Evolutionary conservation across 257 asterid species (phyloP), one percentile per base, ranked within the genome.

Genomic region (Dorcoceras hygrometricum): DNA sequence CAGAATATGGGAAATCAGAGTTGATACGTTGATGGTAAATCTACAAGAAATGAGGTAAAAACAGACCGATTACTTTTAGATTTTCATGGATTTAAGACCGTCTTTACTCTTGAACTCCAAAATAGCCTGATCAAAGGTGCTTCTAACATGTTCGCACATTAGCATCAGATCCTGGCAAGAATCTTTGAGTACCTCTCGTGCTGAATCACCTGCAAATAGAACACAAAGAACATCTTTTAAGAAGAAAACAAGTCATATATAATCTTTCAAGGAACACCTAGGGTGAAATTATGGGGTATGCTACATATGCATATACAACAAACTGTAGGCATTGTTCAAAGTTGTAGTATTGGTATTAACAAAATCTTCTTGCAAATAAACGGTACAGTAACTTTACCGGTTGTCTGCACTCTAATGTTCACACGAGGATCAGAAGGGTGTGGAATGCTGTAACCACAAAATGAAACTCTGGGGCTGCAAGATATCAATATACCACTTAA

Each of bases 371-470:
- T 28, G 6, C 34, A 8, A 2, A 67, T 50, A 2, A 0, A 26
- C 14, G 26, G 3, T 48, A 28, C 14, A 60, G 23, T 75, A 69
- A 20, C 26, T 22, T 75, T 81, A 94, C 99, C 97, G 14, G 95
- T 94, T 0, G 97, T 88, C 84, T 90, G 99, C 65, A 93, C 95
- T 71, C 97, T 82, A 23, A 93, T 82, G 73, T 93, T 93, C 48
- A 93, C 99, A 8, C 89, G 76, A 67, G 95, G 94, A 77, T 90
- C 98, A 34, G 97, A 77, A 59, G 99, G 99, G 73, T 93, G 97
- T 3, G 99, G 99, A 60, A 93, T 90, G 86, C 97, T 93, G 85
- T 93, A 90, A 19, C 96, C 97, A 26, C 94, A 87, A 69, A 87
- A 77, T 28, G 89, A n/a, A 7, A 89, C 91, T 79, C 94, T 80